Evolutionary conservation across 2,329 filamentous ascomycete genomes (phyloP), one percentile per base, ranked within the genome.

Genomic region (Tothia fuscella): DNA sequence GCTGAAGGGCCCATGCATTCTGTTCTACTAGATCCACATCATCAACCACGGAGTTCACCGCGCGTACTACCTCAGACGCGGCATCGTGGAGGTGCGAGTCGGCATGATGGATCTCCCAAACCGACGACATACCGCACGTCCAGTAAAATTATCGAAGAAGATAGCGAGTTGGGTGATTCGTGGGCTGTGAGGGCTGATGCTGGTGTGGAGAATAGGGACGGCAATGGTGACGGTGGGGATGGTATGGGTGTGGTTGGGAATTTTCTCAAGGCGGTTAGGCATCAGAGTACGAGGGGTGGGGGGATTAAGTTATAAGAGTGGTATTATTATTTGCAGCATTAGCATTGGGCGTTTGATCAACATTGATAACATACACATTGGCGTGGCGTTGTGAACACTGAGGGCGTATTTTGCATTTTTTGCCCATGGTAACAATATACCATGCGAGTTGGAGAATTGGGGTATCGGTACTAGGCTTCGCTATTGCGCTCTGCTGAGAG

Each of bases 1-100:
- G 26, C 28, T 32, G 14, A 34, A 6, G 72, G 38, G 20, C 80
- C 80, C 4, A 78, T 83, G 71, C 74, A 77, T 14, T 86, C 81
- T 1, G 74, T 83, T 49, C 66, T 88, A 2, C 66, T 88, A 2
- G 82, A 88, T 58, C 77, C 81, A 2, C 81, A 83, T 53, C 78
- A 88, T 47, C 81, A 87, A 46, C 82, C 81, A 51, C 66, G 50
- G 62, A 62, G 44, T 60, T 64, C 53, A 40, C 52, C 63, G 55
- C 40, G 68, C 67, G 50, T 68, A 63, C 37, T 65, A 57, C 25
- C 74, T 65, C 47, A 62, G 55, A 29, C 33, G 10, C 26, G 42
- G 6, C 25, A 16, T 12, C 36, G 35, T 13, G 35, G 42, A 14
- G 7, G 17, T 20, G 41, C 41, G 14, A 38, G 41, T 38, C n/a